Percentiles rank a stretch among this genome's conserved stretches.
Evolutionary conservation across 2,329 filamentous ascomycete genomes (phyloP).

Genomic region (Diaporthe sp.): DNA sequence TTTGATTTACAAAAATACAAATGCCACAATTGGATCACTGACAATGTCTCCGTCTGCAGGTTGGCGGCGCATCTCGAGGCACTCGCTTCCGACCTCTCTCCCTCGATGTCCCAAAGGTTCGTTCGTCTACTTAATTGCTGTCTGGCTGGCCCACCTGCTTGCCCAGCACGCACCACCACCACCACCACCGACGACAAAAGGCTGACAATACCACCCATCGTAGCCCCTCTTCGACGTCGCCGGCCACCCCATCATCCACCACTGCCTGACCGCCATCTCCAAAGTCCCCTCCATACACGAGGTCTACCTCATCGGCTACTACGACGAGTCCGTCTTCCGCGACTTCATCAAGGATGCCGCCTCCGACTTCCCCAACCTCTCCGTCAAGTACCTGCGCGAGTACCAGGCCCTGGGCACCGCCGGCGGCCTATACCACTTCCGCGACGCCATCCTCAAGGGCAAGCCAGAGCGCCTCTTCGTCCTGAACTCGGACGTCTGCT

Average conservation of each 20-base stretch:
- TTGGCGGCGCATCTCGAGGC: slow-evolving; percentile 94
- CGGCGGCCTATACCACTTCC: slow-evolving; percentile 98
- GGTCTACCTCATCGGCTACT: slow-evolving; percentile 98
- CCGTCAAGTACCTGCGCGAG: slow-evolving; percentile 95
- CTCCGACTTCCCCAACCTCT: slow-evolving; percentile 86
- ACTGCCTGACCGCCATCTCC: slow-evolving; percentile 92
- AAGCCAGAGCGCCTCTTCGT: slow-evolving; percentile 96
- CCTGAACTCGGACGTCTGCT: slow-evolving; percentile 98
- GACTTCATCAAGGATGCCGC: slow-evolving; percentile 96
- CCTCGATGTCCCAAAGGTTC: slow-evolving; percentile 93
- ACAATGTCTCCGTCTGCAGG: slow-evolving; percentile 63
- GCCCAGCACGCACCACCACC: background rate
- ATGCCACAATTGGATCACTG: slow-evolving; percentile 33
- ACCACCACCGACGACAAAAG: background rate
- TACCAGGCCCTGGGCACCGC: slow-evolving; percentile 97
- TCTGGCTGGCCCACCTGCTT: background rate
- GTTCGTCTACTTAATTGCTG: slow-evolving; percentile 59
- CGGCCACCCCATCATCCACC: slow-evolving; percentile 97
- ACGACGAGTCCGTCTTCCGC: slow-evolving; percentile 95
- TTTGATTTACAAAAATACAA: background rate
- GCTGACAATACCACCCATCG: slow-evolving; percentile 19
- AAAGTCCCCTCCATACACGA: slow-evolving; percentile 93
- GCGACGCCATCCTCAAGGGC: slow-evolving; percentile 97
- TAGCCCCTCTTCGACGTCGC: slow-evolving; percentile 98
- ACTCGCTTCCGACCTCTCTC: slow-evolving; percentile 96